Evolutionary conservation across 306 rosid genomes (phyloP).

Genomic region (Prosopis cineraria): DNA sequence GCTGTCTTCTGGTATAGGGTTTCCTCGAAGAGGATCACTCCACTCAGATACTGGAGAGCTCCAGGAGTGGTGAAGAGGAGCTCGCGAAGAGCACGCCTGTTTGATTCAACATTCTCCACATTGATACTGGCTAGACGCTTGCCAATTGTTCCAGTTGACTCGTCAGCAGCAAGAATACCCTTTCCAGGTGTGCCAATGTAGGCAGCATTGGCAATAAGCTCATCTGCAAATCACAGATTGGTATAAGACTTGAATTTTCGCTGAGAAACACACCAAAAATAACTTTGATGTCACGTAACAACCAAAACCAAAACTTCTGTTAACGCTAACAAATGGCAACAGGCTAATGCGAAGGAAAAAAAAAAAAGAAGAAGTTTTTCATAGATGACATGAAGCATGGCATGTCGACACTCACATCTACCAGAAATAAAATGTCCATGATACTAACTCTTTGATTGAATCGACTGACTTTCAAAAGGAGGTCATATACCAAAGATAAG

Average conservation of each 20-base stretch:
- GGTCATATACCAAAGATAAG: neutral
- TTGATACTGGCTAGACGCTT: conserved; percentile 29
- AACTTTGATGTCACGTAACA: neutral
- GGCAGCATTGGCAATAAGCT: conserved; percentile 29
- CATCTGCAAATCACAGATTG: neutral
- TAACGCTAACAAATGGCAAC: neutral
- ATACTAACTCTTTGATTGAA: neutral
- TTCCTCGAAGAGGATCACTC: conserved; percentile 27
- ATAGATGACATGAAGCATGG: neutral
- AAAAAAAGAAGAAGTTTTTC: no score
- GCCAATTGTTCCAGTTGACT: conserved; percentile 30
- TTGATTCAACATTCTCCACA: conserved; percentile 27
- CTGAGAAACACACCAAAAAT: neutral
- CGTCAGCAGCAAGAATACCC: conserved; percentile 33
- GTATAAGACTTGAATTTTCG: neutral
- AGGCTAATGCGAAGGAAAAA: neutral
- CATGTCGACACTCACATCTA: neutral
- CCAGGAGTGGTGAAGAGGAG: conserved; percentile 25
- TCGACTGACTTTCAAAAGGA: neutral
- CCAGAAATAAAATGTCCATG: neutral
- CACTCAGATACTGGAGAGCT: conserved; percentile 11
- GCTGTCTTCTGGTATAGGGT: conserved; percentile 26
- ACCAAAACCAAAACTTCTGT: neutral
- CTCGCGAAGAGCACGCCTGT: conserved; percentile 30
- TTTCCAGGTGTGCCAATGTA: conserved; percentile 31